Conservation (phyloP, 768 basidiomycete genomes). For the Chalciporus pseudorubinellus region DNA sequence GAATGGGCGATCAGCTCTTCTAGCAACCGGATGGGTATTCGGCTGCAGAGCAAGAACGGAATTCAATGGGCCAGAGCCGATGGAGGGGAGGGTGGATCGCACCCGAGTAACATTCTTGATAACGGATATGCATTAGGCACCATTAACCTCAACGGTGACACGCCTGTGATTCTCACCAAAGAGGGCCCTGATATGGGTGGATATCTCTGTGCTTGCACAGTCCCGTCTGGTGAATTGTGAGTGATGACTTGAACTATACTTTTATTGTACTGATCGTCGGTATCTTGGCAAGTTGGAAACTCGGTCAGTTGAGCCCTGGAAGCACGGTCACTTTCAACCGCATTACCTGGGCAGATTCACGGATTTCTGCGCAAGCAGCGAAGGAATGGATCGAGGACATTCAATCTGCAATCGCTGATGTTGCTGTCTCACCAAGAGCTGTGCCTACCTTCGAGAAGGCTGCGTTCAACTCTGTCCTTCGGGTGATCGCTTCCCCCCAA, state of each 20-base stretch:
- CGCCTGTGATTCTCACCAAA: constrained; percentile 59
- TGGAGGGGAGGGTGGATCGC: constrained; percentile 67
- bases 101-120: constrained; percentile 66
- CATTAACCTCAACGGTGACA: constrained; percentile 67
- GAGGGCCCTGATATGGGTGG: constrained; percentile 68
- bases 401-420: constrained; percentile 5
- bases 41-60: constrained; percentile 44
- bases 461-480: constrained; percentile 12
- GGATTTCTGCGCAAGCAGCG: constrained; percentile 22
- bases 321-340: constrained; percentile 51
- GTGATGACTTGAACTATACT: constrained; percentile 10
- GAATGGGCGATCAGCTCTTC: constrained; percentile 53
- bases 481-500: neutral
- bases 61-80: constrained; percentile 53
- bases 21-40: constrained; percentile 63
- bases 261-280: neutral
- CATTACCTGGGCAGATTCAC: constrained; percentile 43
- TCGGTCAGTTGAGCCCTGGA: constrained; percentile 64
- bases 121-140: constrained; percentile 56
- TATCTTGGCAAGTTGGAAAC: constrained; percentile 51
- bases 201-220: constrained; percentile 55
- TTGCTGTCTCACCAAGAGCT: neutral
- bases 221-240: constrained; percentile 50
- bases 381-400: constrained; percentile 33
- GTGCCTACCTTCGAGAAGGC: neutral